Evolutionary conservation across 106 monocot genomes (phyloP), one percentile per base, ranked within the genome.

Genomic region (Iris macrosiphon): DNA sequence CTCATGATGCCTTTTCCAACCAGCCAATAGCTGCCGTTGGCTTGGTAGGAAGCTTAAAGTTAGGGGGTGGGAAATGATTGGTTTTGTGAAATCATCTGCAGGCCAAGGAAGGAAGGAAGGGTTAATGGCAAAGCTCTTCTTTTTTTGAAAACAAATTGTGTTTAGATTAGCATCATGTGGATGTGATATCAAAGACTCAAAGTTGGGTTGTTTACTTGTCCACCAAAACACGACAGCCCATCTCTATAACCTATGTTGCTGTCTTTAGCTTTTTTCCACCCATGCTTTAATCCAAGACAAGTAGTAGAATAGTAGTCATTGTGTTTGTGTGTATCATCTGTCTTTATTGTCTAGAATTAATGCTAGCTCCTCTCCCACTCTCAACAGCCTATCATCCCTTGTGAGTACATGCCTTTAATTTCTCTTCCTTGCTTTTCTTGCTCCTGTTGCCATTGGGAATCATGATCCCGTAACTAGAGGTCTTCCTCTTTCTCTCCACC

Each of bases 201-300:
- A 52, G 31, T 52, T 31, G 52, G n/a, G 52, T 52, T 52, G 52
- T 32, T 52, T 52, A 52, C 31, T 52, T 52, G 18, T 52, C 52
- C 32, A 52, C 31, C 52, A 52, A 31, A 52, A 52, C 52, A 52
- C 52, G 31, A 52, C 52, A 52, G 17, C 52, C 32, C 31, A 19
- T 32, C 52, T 32, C 52, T 27, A 30, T 27, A 52, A 31, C 52
- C 52, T 52, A 52, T 31, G 31, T 18, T 49, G 28, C 49, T 49
- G 49, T 49, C 49, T 28, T 49, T 15, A 5, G 25, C 49, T 29
- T 49, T 49, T n/a, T n/a, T n/a, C n/a, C n/a, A n/a, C 15, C 47
- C 1, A 4, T 45, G 17, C 10, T 18, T 45, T 49, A 2, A 9
- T n/a, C n/a, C n/a, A n/a, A n/a, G n/a, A n/a, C n/a, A n/a, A n/a